Conservation (phyloP, 73 alveolate genomes). For the Paraurostyla sp. region DNA sequence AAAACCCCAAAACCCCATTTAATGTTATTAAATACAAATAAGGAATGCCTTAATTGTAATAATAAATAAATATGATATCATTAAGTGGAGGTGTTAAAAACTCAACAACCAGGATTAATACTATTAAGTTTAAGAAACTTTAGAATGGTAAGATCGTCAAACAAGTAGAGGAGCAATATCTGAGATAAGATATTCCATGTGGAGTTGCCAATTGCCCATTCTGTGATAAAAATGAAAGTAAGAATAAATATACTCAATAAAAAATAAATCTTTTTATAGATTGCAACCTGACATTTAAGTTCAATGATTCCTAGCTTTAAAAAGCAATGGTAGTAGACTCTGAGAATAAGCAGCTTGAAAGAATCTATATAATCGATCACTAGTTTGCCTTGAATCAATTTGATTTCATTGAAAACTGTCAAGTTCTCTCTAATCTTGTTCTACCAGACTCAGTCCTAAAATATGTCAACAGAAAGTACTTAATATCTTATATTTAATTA, state of each 20-base stretch:
- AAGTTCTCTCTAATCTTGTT: slow-evolving; percentile 49
- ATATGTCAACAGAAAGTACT: slow-evolving; percentile 10
- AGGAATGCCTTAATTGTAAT: too few relatives aligned
- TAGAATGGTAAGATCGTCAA: slow-evolving; percentile 54
- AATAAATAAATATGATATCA: too few relatives aligned
- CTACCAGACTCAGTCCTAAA: slow-evolving; percentile 33
- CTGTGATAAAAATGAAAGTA: slow-evolving; percentile 54
- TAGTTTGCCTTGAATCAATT: slow-evolving; percentile 50
- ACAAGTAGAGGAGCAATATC: slow-evolving; percentile 57
- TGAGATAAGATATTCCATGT: slow-evolving; percentile 67
- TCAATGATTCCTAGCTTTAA: slow-evolving; percentile 1
- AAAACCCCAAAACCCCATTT: too few relatives aligned
- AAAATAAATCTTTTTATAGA: background rate
- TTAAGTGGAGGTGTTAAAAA: too few relatives aligned
- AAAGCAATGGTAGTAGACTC: background rate
- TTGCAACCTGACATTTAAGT: background rate
- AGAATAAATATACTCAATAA: background rate
- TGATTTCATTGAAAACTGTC: slow-evolving; percentile 64
- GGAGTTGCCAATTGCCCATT: slow-evolving; percentile 63
- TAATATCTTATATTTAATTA: too few relatives aligned
- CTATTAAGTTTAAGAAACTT: slow-evolving; percentile 55
- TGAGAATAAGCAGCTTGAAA: background rate
- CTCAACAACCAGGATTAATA: slow-evolving; percentile 51
- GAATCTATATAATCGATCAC: slow-evolving; percentile 59
- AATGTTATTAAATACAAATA: too few relatives aligned